phyloP scores from a whole-genome alignment of 202 grass and related monocot genomes.

The Schoenoplectus triqueter region DNA sequence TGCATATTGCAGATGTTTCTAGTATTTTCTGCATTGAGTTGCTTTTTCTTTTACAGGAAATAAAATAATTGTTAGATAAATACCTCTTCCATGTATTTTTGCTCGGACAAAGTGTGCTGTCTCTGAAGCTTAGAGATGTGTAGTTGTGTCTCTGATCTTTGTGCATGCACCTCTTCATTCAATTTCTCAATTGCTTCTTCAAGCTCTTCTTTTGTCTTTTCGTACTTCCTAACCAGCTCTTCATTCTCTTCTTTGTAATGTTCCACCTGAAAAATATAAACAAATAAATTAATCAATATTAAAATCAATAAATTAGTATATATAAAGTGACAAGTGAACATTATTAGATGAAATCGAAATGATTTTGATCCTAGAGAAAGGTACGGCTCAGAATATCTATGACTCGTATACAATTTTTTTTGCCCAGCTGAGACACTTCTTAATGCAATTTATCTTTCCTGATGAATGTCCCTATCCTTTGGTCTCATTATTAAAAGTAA shows the following conservation, averaged over 20 bases:
- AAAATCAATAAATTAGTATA: neutral
- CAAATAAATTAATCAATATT: neutral
- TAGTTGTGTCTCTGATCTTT: slow-evolving; percentile 72
- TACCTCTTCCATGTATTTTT: slow-evolving; percentile 92
- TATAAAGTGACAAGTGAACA: neutral
- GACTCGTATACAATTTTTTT: neutral
- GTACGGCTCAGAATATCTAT: slow-evolving; percentile 20
- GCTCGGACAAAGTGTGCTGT: slow-evolving; percentile 73
- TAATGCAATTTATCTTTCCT: slow-evolving; percentile 9
- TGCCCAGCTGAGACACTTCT: neutral
- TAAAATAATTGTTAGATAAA: neutral
- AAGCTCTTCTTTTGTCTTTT: slow-evolving; percentile 70
- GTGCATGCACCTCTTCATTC: slow-evolving; percentile 72
- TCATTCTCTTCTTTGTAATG: slow-evolving; percentile 71
- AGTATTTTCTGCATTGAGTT: no score
- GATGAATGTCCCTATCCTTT: neutral
- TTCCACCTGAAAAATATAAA: slow-evolving; percentile 33
- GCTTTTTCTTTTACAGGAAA: no score
- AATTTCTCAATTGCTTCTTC: slow-evolving; percentile 60
- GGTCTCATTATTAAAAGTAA: neutral
- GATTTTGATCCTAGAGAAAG: neutral
- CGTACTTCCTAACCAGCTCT: slow-evolving; percentile 59
- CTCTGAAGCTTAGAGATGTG: slow-evolving; percentile 85
- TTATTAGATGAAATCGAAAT: slow-evolving; percentile 5
- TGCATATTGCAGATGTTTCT: no score